These are phyloP conservation scores for Nasturtium officinale DNA, from an alignment of 345 rosid genomes.

Conservation along the genomic window DNA sequence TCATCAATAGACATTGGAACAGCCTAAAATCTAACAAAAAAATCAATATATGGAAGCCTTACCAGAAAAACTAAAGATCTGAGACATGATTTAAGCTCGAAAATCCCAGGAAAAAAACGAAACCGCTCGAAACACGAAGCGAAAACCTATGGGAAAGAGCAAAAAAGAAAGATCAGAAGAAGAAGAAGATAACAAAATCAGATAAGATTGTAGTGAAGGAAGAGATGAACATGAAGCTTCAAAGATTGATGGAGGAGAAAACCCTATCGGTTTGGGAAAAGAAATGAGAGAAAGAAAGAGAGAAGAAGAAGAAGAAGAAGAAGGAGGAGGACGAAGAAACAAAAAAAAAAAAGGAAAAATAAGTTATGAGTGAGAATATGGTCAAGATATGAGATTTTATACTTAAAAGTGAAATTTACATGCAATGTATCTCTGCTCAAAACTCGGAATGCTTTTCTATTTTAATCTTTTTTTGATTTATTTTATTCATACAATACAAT, in stretches of 20 bases:
- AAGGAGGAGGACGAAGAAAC: constrained; percentile 48
- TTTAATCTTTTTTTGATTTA: constrained; percentile 24
- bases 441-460: constrained; percentile 22
- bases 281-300: constrained; percentile 47
- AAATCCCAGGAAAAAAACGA: constrained; percentile 55
- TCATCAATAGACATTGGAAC: not conserved
- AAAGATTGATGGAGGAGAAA: constrained; percentile 42
- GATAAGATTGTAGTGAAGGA: constrained; percentile 8
- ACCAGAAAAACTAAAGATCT: constrained; percentile 69
- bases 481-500: constrained; percentile 36
- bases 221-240: constrained; percentile 39
- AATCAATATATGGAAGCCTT: not conserved
- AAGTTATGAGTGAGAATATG: constrained; percentile 35
- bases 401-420: constrained; percentile 48
- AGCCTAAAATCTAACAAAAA: not conserved
- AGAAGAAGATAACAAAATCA: constrained; percentile 19
- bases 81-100: constrained; percentile 71
- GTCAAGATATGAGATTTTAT: constrained; percentile 36
- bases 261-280: constrained; percentile 94
- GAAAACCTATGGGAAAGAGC: constrained; percentile 80
- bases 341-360: not conserved
- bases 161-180: constrained; percentile 59
- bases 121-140: constrained; percentile 47
- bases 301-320: constrained; percentile 31
- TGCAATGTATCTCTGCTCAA: constrained; percentile 69